Percentiles rank a stretch among this genome's conserved stretches.
Evolutionary conservation across 2,329 filamentous ascomycete species (phyloP).

Genomic region (Pseudopyrenochaeta lycopersici): DNA sequence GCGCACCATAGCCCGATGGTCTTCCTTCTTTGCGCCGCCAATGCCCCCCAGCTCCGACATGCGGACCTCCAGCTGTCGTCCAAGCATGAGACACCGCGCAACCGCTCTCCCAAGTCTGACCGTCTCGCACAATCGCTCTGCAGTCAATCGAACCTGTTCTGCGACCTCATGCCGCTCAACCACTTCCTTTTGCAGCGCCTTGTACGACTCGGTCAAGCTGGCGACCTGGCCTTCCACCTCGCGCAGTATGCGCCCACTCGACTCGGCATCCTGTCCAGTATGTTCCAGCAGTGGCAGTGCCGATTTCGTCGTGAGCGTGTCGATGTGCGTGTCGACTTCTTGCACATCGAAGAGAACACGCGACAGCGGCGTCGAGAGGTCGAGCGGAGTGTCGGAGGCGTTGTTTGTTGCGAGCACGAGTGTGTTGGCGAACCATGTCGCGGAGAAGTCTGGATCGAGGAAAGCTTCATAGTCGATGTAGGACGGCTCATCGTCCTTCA

Average conservation of each 20-base stretch:
- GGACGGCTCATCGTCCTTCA: constrained; percentile 66
- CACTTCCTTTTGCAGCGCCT: constrained; percentile 85
- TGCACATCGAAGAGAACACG: constrained; percentile 95
- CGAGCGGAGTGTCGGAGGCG: constrained; percentile 84
- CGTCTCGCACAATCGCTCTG: constrained; percentile 81
- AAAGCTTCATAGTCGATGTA: constrained; percentile 98
- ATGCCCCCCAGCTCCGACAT: constrained; percentile 72
- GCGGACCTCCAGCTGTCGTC: constrained; percentile 87
- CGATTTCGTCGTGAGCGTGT: constrained; percentile 83
- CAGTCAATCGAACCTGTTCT: constrained; percentile 80
- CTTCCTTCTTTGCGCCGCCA: constrained; percentile 66
- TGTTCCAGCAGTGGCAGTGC: constrained; percentile 82
- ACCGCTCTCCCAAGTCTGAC: constrained; percentile 80
- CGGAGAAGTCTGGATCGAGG: constrained; percentile 81
- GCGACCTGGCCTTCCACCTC: constrained; percentile 83
- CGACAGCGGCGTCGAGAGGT: constrained; percentile 92
- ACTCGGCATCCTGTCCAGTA: constrained; percentile 76
- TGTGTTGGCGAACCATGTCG: constrained; percentile 84
- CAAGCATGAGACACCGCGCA: constrained; percentile 79
- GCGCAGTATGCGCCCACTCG: constrained; percentile 75
- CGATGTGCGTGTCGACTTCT: constrained; percentile 95
- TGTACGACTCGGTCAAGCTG: constrained; percentile 84
- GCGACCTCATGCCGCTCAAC: constrained; percentile 85
- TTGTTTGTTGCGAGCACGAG: constrained; percentile 93
- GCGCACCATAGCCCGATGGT: constrained; percentile 81